phyloP scores from a whole-genome alignment of 805 yeast species.

The Metschnikowia kunwiensis region DNA sequence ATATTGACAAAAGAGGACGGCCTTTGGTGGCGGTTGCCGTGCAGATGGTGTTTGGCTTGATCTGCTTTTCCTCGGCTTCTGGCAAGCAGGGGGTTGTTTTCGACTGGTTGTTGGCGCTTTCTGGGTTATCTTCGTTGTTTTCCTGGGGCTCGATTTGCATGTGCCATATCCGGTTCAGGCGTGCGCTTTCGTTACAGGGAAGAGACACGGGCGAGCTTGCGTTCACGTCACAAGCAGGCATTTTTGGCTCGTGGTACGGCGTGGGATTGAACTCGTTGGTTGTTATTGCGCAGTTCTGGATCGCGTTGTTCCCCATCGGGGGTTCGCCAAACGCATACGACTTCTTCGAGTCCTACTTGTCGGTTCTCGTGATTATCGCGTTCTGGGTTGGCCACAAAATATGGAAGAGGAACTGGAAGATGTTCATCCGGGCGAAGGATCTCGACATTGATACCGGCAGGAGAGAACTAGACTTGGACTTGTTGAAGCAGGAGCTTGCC shows the following conservation, averaged over 20 bases:
- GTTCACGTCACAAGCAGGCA: slow-evolving; percentile 49
- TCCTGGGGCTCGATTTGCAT: slow-evolving; percentile 28
- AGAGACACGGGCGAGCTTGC: slow-evolving; percentile 44
- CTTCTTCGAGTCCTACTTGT: slow-evolving; percentile 66
- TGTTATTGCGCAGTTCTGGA: slow-evolving; percentile 61
- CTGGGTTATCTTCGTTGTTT: slow-evolving; percentile 26
- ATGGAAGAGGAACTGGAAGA: slow-evolving; percentile 38
- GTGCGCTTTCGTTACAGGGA: slow-evolving; percentile 23
- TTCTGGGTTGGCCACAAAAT: slow-evolving; percentile 58
- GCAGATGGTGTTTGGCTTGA: slow-evolving; percentile 49
- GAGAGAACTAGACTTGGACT: slow-evolving; percentile 37
- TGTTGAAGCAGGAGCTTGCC: slow-evolving; percentile 42
- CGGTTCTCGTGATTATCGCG: slow-evolving; percentile 57
- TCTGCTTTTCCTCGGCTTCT: slow-evolving; percentile 55
- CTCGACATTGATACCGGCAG: slow-evolving; percentile 38
- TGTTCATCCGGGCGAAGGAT: slow-evolving; percentile 30
- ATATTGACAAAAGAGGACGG: slow-evolving; percentile 41
- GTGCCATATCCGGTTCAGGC: slow-evolving; percentile 26
- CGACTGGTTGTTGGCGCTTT: slow-evolving; percentile 27
- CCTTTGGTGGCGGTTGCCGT: slow-evolving; percentile 38
- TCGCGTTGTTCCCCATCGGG: slow-evolving; percentile 59
- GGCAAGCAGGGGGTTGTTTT: slow-evolving; percentile 23
- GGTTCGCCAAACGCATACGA: slow-evolving; percentile 14
- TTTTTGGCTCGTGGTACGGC: slow-evolving; percentile 52
- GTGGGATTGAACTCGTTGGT: slow-evolving; percentile 47